Evolutionary conservation across 2,329 filamentous ascomycete species (phyloP), one percentile per base, ranked within the genome.

Genomic region (Chaetomium sp.): DNA sequence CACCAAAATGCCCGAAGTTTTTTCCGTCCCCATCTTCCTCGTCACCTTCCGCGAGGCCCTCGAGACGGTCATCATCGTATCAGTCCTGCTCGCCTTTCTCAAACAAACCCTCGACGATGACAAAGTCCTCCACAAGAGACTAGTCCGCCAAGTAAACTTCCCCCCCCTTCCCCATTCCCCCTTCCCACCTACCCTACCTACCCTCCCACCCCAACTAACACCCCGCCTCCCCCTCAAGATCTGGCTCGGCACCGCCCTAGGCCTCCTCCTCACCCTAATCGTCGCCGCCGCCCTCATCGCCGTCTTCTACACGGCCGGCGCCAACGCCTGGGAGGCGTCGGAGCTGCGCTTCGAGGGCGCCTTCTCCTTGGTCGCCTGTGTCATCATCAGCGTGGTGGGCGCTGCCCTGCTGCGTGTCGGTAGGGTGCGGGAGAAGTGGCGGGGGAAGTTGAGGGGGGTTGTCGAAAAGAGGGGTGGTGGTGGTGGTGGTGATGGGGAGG

Each of bases 401-500:
- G 89, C 87, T 35, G 91, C 90, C 4, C 85, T 96, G 33, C 85
- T 96, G 8, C 88, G 92, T 29, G 84, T 96, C 62, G 90, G 87
- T 67, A 95, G 94, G 77, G 85, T 95, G 76, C 90, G 93, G 75
- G 88, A 90, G 67, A 95, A 95, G 78, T 96, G 92, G 93, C 85
- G 42, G 6, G 57, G 1, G 1, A 60, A 60, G 50, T 21, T 64
- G 51, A 23, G 7, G 2, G 45, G n/a, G n/a, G 25, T 60, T 25
- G 57, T 64, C 50, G 57, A 57, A 9, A 16, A 87, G 85, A 85
- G 71, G 86, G 31, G 78, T 95, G 33, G 86, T 90, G 69, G 74
- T 73, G 1, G 79, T 82, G 12, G 68, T 81, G 65, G 75, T 21
- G 13, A 16, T 0, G 53, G n/a, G 8, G 65, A 75, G 25, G 55